A percentile compares a stretch with the other conserved stretches of the same genome.
Conservation (phyloP, 345 rosid species). For the Brassica incana region DNA sequence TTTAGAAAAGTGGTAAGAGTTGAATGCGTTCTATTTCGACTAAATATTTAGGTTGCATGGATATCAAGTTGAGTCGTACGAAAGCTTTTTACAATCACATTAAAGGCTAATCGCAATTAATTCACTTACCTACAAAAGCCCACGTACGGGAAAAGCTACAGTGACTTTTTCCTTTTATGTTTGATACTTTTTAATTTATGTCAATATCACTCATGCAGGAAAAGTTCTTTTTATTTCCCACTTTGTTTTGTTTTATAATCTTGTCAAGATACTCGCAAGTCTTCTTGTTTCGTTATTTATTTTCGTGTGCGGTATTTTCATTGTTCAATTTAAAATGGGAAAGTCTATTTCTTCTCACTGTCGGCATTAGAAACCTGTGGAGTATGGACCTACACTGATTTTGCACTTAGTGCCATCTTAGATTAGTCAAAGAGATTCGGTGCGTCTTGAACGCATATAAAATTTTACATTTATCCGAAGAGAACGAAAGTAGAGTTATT, state of each 20-base stretch:
- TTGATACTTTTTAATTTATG: slow-evolving; percentile 6
- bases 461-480: not conserved
- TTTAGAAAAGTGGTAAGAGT: not conserved
- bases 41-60: not conserved
- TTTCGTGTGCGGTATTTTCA: not conserved
- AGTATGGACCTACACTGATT: slow-evolving; percentile 23
- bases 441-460: not conserved
- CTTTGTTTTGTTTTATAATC: slow-evolving; percentile 4
- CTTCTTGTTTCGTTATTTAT: not conserved
- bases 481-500: not conserved
- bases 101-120: slow-evolving; percentile 12
- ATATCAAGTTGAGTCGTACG: not conserved
- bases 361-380: slow-evolving; percentile 25
- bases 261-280: not conserved
- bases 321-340: not conserved
- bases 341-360: slow-evolving; percentile 1
- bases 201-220: not conserved
- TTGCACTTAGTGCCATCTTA: slow-evolving; percentile 23
- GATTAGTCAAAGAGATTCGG: not conserved
- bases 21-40: not conserved
- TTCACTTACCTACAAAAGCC: slow-evolving; percentile 30
- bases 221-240: slow-evolving; percentile 8
- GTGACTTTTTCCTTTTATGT: not conserved
- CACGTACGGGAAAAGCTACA: slow-evolving; percentile 14
- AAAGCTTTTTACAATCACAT: slow-evolving; percentile 2